Base-by-base conservation (phyloP, 2,329 filamentous ascomycete genomes). In the Aspergillus luchuensis region DNA sequence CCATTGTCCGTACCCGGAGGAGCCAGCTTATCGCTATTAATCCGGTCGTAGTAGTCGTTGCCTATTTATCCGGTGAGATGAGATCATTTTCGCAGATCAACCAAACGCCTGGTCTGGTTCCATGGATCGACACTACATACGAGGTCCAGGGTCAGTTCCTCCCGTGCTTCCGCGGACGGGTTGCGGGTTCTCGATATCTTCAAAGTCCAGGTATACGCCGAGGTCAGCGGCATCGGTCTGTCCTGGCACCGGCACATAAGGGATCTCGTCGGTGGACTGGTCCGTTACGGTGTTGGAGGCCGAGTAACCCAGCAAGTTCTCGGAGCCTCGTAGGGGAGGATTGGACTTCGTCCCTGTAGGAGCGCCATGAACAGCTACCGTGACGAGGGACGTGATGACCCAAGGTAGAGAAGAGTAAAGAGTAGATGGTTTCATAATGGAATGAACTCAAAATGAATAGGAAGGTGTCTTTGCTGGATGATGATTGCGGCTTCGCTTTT, bases 201-300 rank as follows among this genome's bases (percentile, higher is more conserved):
- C 77, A 64, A 88, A 85, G 69, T 87, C 79, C 1, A 87, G 78
- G 58, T 81, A 84, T 2, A 80, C 67, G 0, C 85, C 85, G 13
- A 85, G 74, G 8, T 82, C 72, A 0, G 78, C 74, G 51, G 83
- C 77, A 0, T 81, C 80, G 1, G 79, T 79, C 66, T 88, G 85
- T 0, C 82, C 84, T 0, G 76, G 72, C 8, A 83, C 81, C 8
- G 82, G 76, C 39, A 80, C 70, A 54, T 77, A 80, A 4, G 74
- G 66, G 19, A 78, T 64, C 4, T 69, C 71, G 10, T 76, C 72
- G 3, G 77, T 78, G 30, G 76, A 66, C 54, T 75, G 68, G 10
- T 71, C 73, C 2, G 72, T 67, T 15, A 78, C 63, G 1, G 67
- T 71, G 56, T 78, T 76, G 5, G 68, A 69, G 3, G 76, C 60